Base-by-base conservation (phyloP, 768 basidiomycete genomes). In the Kwoniella shandongensis region DNA sequence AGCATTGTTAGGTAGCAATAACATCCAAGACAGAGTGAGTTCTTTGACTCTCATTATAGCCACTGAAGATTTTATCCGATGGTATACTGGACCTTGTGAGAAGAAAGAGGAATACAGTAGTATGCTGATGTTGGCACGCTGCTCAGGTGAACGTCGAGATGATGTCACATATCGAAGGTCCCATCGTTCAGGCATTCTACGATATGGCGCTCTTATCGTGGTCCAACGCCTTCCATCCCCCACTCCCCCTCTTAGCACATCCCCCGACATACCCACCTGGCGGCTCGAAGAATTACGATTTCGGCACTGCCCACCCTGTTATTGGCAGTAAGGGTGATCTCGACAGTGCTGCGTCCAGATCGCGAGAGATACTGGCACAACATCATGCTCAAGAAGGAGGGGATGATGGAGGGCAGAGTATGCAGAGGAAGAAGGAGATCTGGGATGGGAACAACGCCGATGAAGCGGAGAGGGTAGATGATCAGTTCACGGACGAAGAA, bases 101-200 rank as follows among this genome's bases (percentile, higher is more conserved):
- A n/a, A n/a, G n/a, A n/a, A 42, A n/a, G 17, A 8, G 40, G 40
- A n/a, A 32, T n/a, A n/a, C n/a, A n/a, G n/a, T 42, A 15, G 20
- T 3, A 18, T 11, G 7, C 6, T 32, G 32, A 13, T 46, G 8
- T 10, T 41, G 47, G 36, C 39, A 18, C 12, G 13, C 11, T 26
- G 10, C 15, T n/a, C 25, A 61, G 61, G 61, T 62, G 4, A 68
- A 68, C 45, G 60, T 68, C 10, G 66, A 68, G 44, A 83, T 86
- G 83, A 85, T 85, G 84, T 67, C 80, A 10, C 85, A 86, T 57
- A 78, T 86, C 44, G 86, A 87, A 67, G 86, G 86, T 0, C 82
- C 83, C 0, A 81, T 87, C 50, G 86, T 86, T 45, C 80, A 86
- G 52, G 79, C 81, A 3, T 77, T 87, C 54, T 86, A 85, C 73